These are phyloP conservation scores for sunflower (Helianthus annuus) DNA, from an alignment of 129 eudicot species.

Conservation along the genomic window HanXRQr2.0-SUNRISE NC_035442.2:76951657-76952156, in stretches of 20 bases:
- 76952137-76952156: constrained; percentile 75
- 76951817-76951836: constrained; percentile 8
- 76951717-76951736: background rate
- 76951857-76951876: constrained; percentile 22
- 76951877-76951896: constrained; percentile 23
- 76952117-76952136: constrained; percentile 69
- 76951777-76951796: background rate
- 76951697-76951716: background rate
- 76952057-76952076: background rate
- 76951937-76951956: constrained; percentile 33
- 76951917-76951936: background rate
- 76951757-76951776: background rate
- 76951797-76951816: background rate
- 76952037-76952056: constrained; percentile 12
- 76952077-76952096: constrained; percentile 75
- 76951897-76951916: constrained; percentile 15
- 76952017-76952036: constrained; percentile 4
- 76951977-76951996: background rate
- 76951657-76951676: too few relatives aligned
- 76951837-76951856: constrained; percentile 5
- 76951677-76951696: background rate
- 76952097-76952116: constrained; percentile 54
- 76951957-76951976: constrained; percentile 31
- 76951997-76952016: background rate
- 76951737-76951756: background rate